Conservation (phyloP, 495 filamentous ascomycete genomes). For the Lentithecium fluviatile region DNA sequence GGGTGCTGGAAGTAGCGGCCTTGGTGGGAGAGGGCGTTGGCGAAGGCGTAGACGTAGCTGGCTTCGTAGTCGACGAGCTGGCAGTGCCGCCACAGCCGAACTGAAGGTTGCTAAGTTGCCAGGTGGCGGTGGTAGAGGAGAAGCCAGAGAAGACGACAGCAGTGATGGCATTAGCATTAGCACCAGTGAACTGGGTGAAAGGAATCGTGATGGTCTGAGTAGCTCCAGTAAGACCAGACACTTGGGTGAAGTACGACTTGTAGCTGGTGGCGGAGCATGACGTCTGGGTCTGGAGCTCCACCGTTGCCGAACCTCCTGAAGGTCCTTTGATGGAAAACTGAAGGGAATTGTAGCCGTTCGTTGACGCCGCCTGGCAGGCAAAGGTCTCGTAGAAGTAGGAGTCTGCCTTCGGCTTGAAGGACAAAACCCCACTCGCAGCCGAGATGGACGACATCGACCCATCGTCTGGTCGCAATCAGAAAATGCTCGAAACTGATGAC, state of each 20-base stretch:
- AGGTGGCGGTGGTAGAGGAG: slow-evolving; percentile 44
- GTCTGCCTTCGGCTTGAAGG: slow-evolving; percentile 51
- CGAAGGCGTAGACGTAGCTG: not conserved
- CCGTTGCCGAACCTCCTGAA: slow-evolving; percentile 47
- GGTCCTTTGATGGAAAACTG: slow-evolving; percentile 58
- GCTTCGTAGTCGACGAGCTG: slow-evolving; percentile 6
- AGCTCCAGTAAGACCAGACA: slow-evolving; percentile 52
- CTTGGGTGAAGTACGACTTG: slow-evolving; percentile 48
- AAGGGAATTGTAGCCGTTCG: slow-evolving; percentile 52
- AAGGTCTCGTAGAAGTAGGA: slow-evolving; percentile 61
- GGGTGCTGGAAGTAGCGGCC: slow-evolving; percentile 1
- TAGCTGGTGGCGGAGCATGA: slow-evolving; percentile 49
- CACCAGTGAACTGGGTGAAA: slow-evolving; percentile 51
- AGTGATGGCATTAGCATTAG: slow-evolving; percentile 54
- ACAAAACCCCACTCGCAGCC: slow-evolving; percentile 48
- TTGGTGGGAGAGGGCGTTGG: not conserved
- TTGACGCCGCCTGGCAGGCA: slow-evolving; percentile 49
- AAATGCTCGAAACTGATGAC: not conserved
- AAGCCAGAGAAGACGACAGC: slow-evolving; percentile 55
- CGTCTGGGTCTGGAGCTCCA: slow-evolving; percentile 56
- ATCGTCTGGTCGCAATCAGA: slow-evolving; percentile 50
- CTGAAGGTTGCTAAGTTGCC: slow-evolving; percentile 55
- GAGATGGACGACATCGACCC: slow-evolving; percentile 53
- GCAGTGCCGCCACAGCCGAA: slow-evolving; percentile 48
- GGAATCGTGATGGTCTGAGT: slow-evolving; percentile 55